phyloP scores from a whole-genome alignment of 1,284 basidiomycete genomes.

The Athelia psychrophila region DNA sequence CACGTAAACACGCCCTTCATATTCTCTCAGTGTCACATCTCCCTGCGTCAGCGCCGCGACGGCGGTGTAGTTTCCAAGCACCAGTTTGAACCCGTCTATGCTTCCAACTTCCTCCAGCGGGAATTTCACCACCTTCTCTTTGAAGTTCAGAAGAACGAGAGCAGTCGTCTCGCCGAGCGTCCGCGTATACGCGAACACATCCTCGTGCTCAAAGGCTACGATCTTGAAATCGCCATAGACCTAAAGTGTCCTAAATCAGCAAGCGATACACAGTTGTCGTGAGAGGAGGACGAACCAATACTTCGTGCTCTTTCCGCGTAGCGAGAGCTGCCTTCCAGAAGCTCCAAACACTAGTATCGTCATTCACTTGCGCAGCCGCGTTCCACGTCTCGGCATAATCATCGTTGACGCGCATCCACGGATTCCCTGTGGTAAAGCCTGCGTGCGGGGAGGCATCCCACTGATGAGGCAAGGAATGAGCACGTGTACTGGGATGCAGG shows the following conservation, averaged over 20 bases:
- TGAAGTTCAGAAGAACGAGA: conserved; percentile 55
- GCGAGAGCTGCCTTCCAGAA: conserved; percentile 60
- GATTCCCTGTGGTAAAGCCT: conserved; percentile 62
- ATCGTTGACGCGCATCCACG: conserved; percentile 80
- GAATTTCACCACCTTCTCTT: conserved; percentile 27
- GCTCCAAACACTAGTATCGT: conserved; percentile 47
- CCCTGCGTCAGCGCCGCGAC: not conserved
- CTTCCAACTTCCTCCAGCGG: conserved; percentile 1
- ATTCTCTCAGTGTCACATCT: not conserved
- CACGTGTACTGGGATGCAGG: not conserved
- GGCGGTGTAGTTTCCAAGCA: conserved; percentile 28
- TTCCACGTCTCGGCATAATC: conserved; percentile 62
- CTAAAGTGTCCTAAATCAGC: conserved; percentile 28
- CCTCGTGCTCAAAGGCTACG: conserved; percentile 40
- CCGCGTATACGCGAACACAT: conserved; percentile 59
- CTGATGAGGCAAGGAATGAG: conserved; percentile 28
- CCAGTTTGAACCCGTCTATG: conserved; percentile 14
- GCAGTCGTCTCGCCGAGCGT: conserved; percentile 31
- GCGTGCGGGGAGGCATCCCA: conserved; percentile 58
- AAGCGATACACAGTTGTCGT: too few species aligned
- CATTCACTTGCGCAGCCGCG: conserved; percentile 44
- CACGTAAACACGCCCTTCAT: not conserved
- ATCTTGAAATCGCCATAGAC: conserved; percentile 57
- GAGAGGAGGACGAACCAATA: conserved; percentile 40
- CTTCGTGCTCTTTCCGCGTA: conserved; percentile 51